Percentiles rank a stretch among this genome's conserved stretches.
phyloP scores from a whole-genome alignment of 345 rosid species.

The Rhodamnia rubescens region DNA sequence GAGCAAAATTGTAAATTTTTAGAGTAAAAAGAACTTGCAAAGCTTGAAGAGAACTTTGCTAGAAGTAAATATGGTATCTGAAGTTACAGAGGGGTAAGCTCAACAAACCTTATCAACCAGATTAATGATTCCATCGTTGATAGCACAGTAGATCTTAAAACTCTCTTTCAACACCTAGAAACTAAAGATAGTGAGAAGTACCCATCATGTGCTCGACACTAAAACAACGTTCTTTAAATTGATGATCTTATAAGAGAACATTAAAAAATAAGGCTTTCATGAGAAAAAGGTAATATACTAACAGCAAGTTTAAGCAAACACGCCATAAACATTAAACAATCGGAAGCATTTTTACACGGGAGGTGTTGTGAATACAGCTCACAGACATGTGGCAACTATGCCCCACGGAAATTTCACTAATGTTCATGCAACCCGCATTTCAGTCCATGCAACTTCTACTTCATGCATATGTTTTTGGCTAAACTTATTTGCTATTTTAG shows the following conservation, averaged over 20 bases:
- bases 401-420: neutral
- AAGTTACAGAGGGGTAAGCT: neutral
- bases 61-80: neutral
- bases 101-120: constrained; percentile 84
- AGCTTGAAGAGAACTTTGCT: neutral
- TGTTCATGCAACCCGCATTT: neutral
- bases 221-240: neutral
- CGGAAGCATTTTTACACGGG: neutral
- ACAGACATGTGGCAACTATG: neutral
- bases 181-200: neutral
- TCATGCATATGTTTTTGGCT: neutral
- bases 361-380: neutral
- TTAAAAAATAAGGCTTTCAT: neutral
- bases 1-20: constrained; percentile 8
- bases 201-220: neutral
- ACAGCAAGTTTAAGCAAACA: neutral
- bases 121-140: constrained; percentile 97
- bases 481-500: neutral
- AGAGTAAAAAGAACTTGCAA: neutral
- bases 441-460: neutral
- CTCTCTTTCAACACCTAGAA: constrained; percentile 96
- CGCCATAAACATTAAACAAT: neutral
- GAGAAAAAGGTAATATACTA: neutral
- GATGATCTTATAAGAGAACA: neutral
- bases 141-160: constrained; percentile 89